phyloP scores from a whole-genome alignment of 1,284 basidiomycete genomes.

The Athelia psychrophila region DNA sequence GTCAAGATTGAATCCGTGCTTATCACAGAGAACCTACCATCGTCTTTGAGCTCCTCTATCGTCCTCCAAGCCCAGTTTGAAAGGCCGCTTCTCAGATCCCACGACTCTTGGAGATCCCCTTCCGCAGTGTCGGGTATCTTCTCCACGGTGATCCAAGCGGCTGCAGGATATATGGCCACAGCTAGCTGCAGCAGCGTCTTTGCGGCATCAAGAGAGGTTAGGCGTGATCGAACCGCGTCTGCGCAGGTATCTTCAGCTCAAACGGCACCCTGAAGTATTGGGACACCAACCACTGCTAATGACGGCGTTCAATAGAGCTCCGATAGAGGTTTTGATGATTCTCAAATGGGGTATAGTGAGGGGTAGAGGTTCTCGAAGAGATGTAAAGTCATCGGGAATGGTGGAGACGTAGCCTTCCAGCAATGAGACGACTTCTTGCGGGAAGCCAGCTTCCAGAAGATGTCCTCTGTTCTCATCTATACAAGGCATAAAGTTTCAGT shows the following conservation, averaged over 20 bases:
- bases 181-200: constrained; percentile 66
- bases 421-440: constrained; percentile 60
- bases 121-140: constrained; percentile 22
- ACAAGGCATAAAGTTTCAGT: constrained; percentile 10
- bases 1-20: neutral
- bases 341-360: constrained; percentile 63
- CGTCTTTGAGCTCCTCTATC: constrained; percentile 63
- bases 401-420: constrained; percentile 67
- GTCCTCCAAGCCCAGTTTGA: constrained; percentile 76
- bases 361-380: constrained; percentile 41
- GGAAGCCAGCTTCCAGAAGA: constrained; percentile 66
- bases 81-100: constrained; percentile 61
- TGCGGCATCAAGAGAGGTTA: constrained; percentile 65
- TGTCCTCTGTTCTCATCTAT: constrained; percentile 64
- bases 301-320: constrained; percentile 77
- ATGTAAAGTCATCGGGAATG: constrained; percentile 33
- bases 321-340: constrained; percentile 75
- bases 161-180: constrained; percentile 66
- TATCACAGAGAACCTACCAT: constrained; percentile 37
- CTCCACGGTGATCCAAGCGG: constrained; percentile 47
- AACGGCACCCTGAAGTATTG: constrained; percentile 1
- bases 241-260: constrained; percentile 5
- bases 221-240: constrained; percentile 71
- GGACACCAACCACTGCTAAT: constrained; percentile 65
- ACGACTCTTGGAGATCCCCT: constrained; percentile 46